phyloP scores from a whole-genome alignment of 1,284 basidiomycete species.

The Pseudozyma sp. region DNA sequence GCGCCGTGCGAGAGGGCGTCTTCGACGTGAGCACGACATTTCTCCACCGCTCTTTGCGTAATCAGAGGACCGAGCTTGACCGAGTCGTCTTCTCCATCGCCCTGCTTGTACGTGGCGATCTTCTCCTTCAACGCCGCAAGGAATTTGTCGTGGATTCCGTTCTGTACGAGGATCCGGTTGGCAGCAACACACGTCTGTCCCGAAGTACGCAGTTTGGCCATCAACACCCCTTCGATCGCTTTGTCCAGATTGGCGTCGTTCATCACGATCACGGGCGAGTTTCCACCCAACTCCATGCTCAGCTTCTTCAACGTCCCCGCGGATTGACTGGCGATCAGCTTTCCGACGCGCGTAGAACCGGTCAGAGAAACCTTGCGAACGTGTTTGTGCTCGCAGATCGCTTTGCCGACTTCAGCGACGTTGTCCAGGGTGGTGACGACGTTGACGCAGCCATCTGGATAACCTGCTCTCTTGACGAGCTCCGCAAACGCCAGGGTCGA shows the following conservation, averaged over 20 bases:
- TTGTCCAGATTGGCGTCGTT: constrained; percentile 75
- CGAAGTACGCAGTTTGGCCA: constrained; percentile 41
- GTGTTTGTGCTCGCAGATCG: constrained; percentile 36
- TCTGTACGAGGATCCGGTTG: constrained; percentile 49
- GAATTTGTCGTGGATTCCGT: constrained; percentile 44
- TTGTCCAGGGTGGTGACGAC: constrained; percentile 39
- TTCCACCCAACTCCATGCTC: constrained; percentile 92
- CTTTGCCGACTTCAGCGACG: constrained; percentile 34
- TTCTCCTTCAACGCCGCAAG: constrained; percentile 21
- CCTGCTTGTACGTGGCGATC: constrained; percentile 37
- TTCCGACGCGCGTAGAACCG: constrained; percentile 42
- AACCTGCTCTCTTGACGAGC: constrained; percentile 33
- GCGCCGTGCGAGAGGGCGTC: constrained; percentile 42
- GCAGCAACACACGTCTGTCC: constrained; percentile 54
- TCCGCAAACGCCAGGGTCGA: constrained; percentile 36
- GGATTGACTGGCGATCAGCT: constrained; percentile 32
- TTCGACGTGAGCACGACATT: constrained; percentile 36
- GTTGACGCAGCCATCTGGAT: constrained; percentile 35
- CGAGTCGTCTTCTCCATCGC: constrained; percentile 40
- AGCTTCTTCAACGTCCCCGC: constrained; percentile 77
- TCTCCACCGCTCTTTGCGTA: constrained; percentile 39
- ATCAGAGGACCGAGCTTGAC: constrained; percentile 42
- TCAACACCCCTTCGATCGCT: constrained; percentile 50
- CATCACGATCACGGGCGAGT: constrained; percentile 83
- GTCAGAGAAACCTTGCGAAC: constrained; percentile 44